These are phyloP conservation scores for Dioscorea zingiberensis DNA, from an alignment of 106 monocot species.

Conservation along the genomic window DNA sequence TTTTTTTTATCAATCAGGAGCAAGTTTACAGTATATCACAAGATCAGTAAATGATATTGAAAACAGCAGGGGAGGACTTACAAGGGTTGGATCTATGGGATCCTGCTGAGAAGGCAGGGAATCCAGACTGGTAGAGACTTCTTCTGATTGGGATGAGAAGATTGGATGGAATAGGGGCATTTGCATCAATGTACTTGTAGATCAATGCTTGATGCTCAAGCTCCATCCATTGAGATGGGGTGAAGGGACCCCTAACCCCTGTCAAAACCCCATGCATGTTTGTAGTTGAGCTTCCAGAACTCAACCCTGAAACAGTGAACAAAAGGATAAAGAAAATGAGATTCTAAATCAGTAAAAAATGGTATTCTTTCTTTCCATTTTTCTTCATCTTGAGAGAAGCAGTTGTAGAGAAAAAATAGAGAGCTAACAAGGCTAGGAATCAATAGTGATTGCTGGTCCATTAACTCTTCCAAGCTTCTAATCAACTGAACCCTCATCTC, in stretches of 20 bases:
- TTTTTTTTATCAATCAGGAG: too few species aligned
- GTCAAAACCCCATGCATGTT: conserved; percentile 32
- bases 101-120: conserved; percentile 35
- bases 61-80: conserved; percentile 16
- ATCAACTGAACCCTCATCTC: too few species aligned
- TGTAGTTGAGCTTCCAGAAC: conserved; percentile 28
- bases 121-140: conserved; percentile 39
- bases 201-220: conserved; percentile 81
- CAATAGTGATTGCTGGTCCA: too few species aligned
- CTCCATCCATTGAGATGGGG: conserved; percentile 94
- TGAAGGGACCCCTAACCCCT: conserved; percentile 47
- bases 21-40: too few species aligned
- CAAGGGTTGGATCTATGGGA: conserved; percentile 41
- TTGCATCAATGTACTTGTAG: conserved; percentile 70
- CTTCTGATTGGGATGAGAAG: conserved; percentile 60
- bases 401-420: too few species aligned
- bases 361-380: too few species aligned
- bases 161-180: conserved; percentile 54
- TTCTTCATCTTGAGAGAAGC: too few species aligned
- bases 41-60: too few species aligned
- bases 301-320: conserved; percentile 1
- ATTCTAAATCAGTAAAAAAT: too few species aligned
- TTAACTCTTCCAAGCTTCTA: too few species aligned
- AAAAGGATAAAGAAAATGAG: too few species aligned
- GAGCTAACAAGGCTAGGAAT: too few species aligned